These are phyloP conservation scores for Arthrinium puccinioides DNA, from an alignment of 2,329 filamentous ascomycete genomes.

Conservation along the genomic window DNA sequence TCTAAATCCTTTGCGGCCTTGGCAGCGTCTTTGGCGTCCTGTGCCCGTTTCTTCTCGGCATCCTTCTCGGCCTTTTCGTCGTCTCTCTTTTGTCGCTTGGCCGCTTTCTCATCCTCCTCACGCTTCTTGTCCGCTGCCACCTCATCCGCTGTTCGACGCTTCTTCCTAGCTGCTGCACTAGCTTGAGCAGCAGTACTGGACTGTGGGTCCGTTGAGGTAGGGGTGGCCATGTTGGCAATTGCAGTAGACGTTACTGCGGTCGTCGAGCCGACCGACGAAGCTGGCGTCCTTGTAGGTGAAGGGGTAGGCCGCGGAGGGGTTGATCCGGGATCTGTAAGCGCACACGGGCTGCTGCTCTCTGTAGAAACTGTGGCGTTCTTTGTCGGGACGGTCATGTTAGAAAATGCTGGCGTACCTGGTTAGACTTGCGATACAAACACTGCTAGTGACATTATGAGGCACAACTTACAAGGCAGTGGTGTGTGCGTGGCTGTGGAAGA, in stretches of 20 bases:
- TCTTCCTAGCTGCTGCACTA: conserved; percentile 25
- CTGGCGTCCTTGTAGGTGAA: conserved; percentile 22
- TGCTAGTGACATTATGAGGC: background rate
- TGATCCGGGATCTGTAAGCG: conserved; percentile 34
- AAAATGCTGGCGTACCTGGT: background rate
- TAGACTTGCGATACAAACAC: background rate
- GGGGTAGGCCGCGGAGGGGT: conserved; percentile 29
- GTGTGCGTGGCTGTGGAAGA: conserved; percentile 10
- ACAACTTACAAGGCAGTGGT: conserved; percentile 2
- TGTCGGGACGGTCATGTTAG: conserved; percentile 3
- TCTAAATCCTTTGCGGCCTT: conserved; percentile 23
- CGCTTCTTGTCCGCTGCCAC: conserved; percentile 21
- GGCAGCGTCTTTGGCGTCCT: conserved; percentile 9
- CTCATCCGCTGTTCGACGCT: conserved; percentile 22
- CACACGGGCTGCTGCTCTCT: conserved; percentile 21
- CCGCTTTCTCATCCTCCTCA: conserved; percentile 35
- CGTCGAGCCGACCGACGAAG: conserved; percentile 14
- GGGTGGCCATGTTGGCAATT: conserved; percentile 4
- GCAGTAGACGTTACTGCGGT: conserved; percentile 8
- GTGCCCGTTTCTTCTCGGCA: conserved; percentile 8
- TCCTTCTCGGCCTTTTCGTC: conserved; percentile 21
- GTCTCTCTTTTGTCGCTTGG: conserved; percentile 38
- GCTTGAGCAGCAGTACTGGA: conserved; percentile 1
- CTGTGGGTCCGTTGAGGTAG: conserved; percentile 5
- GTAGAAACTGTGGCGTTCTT: conserved; percentile 6